A percentile compares a stretch with the other conserved stretches of the same genome.
phyloP scores from a whole-genome alignment of 148 eudicot species.

The Silene latifolia region DNA sequence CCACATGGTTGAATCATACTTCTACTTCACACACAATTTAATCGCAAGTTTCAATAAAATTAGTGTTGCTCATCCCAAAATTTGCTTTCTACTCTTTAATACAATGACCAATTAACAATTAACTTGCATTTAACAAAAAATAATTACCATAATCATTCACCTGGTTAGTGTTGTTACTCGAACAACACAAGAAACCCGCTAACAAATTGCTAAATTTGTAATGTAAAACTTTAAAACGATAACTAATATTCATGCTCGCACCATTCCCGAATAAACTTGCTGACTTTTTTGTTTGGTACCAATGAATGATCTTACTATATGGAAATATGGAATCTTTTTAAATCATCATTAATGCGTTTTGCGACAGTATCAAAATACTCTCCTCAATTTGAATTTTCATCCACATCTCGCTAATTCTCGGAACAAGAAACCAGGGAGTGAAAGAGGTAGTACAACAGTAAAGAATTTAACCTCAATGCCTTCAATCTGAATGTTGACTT shows the following conservation, averaged over 20 bases:
- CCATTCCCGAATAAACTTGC: no score
- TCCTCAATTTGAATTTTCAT: no score
- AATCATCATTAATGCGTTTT: no score
- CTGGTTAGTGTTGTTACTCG: constrained; percentile 3
- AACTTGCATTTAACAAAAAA: neutral
- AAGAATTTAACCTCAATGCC: constrained; percentile 75
- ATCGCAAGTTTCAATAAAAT: neutral
- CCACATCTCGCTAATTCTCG: neutral
- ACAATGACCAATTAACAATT: neutral
- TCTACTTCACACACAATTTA: neutral
- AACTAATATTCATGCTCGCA: no score
- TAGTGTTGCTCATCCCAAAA: constrained; percentile 8
- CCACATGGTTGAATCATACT: constrained; percentile 12
- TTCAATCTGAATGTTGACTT: constrained; percentile 89
- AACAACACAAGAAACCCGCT: no score
- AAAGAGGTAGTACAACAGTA: neutral
- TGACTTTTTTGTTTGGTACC: no score
- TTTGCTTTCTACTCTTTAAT: constrained; percentile 3
- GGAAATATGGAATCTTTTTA: no score
- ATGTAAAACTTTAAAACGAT: neutral
- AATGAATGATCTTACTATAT: no score
- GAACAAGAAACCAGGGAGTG: neutral
- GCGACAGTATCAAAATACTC: no score
- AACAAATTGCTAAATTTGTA: no score
- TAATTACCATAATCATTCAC: constrained; percentile 4